Percentiles rank a stretch among this genome's conserved stretches.
Evolutionary conservation across 495 filamentous ascomycete species (phyloP).

Genomic region (Barbatosphaeria neglecta): DNA sequence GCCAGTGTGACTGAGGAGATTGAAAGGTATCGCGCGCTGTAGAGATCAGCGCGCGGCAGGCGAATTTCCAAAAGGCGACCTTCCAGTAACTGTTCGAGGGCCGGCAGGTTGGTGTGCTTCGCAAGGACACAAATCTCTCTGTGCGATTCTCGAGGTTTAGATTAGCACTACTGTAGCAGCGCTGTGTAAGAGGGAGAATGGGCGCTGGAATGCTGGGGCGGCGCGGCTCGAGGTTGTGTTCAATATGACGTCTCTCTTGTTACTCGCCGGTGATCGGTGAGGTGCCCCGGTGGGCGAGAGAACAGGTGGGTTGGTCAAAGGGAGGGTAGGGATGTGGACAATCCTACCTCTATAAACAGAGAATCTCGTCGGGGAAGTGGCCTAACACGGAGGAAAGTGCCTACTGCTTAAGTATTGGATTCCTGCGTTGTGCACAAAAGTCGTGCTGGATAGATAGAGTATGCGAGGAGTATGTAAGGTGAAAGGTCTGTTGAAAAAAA

Average conservation of each 20-base stretch:
- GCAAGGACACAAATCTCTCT: no score
- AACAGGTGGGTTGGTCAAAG: background rate
- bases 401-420: no score
- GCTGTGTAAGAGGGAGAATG: background rate
- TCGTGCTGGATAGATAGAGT: no score
- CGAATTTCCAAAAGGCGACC: no score
- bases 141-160: no score
- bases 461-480: background rate
- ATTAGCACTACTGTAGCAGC: background rate
- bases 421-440: no score
- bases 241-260: background rate
- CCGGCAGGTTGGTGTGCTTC: no score
- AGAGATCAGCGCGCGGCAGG: background rate
- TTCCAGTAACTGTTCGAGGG: no score
- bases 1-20: background rate
- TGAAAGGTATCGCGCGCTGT: background rate
- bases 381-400: no score
- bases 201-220: background rate
- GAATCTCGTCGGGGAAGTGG: no score
- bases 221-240: background rate
- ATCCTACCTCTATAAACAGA: no score
- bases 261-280: background rate
- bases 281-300: background rate
- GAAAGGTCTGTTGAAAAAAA: background rate
- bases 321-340: no score